Conservation (phyloP, 2,329 filamentous ascomycete genomes). For the Chrysoporthe austroafricana region DNA sequence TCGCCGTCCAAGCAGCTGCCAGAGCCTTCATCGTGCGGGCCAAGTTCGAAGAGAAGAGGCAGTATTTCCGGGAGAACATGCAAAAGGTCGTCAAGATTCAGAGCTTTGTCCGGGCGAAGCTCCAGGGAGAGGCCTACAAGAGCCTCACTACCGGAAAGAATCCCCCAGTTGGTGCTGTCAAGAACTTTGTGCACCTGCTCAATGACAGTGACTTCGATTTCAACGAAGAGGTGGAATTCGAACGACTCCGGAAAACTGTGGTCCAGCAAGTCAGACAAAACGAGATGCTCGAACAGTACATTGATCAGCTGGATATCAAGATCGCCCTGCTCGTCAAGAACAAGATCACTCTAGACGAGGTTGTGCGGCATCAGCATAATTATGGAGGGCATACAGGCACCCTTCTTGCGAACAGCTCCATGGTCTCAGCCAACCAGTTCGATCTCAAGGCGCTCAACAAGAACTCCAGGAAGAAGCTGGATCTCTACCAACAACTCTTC, state of each 20-base stretch:
- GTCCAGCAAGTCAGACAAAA: conserved; percentile 97
- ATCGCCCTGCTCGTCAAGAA: conserved; percentile 98
- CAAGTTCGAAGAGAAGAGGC: conserved; percentile 81
- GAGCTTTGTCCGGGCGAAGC: conserved; percentile 91
- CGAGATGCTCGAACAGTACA: conserved; percentile 95
- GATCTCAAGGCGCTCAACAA: conserved; percentile 98
- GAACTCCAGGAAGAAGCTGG: conserved; percentile 90
- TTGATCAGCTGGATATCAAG: conserved; percentile 98
- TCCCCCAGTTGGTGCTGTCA: conserved; percentile 92
- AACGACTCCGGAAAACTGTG: conserved; percentile 90
- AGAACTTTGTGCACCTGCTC: conserved; percentile 95
- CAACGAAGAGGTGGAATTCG: conserved; percentile 97
- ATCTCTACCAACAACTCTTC: conserved; percentile 96
- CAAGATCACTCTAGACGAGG: conserved; percentile 98
- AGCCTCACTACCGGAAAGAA: conserved; percentile 95
- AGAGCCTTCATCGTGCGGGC: conserved; percentile 75
- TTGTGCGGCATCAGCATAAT: conserved; percentile 94
- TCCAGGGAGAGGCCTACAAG: conserved; percentile 98
- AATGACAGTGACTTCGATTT: conserved; percentile 99
- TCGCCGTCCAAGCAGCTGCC: conserved; percentile 74
- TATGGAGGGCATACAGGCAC: conserved; percentile 88
- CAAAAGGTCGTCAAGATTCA: conserved; percentile 98
- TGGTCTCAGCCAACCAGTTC: conserved; percentile 87
- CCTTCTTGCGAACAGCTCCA: conserved; percentile 84
- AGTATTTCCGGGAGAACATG: conserved; percentile 95